Conservation (phyloP, 352 stramenopile genomes). For the Globisporangium perplexum region DNA sequence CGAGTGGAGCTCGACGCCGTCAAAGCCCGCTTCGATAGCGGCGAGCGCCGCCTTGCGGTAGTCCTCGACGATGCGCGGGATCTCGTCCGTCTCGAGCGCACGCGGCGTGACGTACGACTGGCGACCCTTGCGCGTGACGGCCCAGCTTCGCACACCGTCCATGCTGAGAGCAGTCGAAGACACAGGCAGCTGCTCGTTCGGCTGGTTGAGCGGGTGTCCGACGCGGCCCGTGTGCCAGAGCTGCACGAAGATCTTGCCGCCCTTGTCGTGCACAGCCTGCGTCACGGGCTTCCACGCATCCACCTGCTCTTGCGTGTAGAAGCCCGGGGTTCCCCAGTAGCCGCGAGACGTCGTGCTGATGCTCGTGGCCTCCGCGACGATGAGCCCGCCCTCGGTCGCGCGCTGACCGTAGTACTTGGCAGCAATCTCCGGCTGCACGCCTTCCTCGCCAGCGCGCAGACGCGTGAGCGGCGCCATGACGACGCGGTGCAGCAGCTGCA, state of each 20-base stretch:
- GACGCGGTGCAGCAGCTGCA: slow-evolving; percentile 55
- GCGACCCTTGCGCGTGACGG: slow-evolving; percentile 32
- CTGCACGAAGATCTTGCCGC: slow-evolving; percentile 78
- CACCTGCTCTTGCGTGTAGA: slow-evolving; percentile 50
- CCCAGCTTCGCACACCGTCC: slow-evolving; percentile 26
- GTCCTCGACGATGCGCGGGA: slow-evolving; percentile 60
- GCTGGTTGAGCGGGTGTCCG: slow-evolving; percentile 63
- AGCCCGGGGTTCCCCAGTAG: slow-evolving; percentile 43
- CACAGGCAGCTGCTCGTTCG: slow-evolving; percentile 42
- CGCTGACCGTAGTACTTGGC: slow-evolving; percentile 62
- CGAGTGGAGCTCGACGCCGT: slow-evolving; percentile 75
- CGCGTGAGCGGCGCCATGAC: slow-evolving; percentile 65
- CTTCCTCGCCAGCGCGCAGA: slow-evolving; percentile 30
- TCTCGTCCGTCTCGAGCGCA: slow-evolving; percentile 68
- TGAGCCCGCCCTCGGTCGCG: slow-evolving; percentile 41
- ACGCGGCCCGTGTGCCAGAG: slow-evolving; percentile 85
- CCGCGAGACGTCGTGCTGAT: slow-evolving; percentile 39
- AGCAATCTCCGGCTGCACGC: slow-evolving; percentile 29
- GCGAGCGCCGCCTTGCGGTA: slow-evolving; percentile 36
- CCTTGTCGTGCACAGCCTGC: slow-evolving; percentile 64
- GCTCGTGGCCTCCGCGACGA: slow-evolving; percentile 61
- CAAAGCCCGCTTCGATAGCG: slow-evolving; percentile 64
- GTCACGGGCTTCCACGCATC: slow-evolving; percentile 47
- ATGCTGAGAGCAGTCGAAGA: slow-evolving; percentile 38
- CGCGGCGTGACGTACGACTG: slow-evolving; percentile 41